Percentiles rank a stretch among this genome's conserved stretches.
These are phyloP conservation scores for Fistulifera solaris DNA, from an alignment of 108 stramenopile genomes.

Conservation along the genomic window DNA sequence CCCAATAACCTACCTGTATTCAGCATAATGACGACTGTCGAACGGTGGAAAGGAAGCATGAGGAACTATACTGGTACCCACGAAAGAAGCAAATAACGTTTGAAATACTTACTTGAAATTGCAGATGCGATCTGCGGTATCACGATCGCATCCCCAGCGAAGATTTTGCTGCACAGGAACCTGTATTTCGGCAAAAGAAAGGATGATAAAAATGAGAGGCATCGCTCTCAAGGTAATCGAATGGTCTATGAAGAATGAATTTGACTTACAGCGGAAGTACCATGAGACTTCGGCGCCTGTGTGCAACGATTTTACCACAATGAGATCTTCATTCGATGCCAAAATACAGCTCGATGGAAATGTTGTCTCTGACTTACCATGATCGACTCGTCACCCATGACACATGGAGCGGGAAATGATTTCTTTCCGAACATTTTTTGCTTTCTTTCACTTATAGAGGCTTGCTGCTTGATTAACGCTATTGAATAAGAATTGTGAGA, in stretches of 20 bases:
- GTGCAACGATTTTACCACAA: too few species aligned
- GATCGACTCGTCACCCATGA: slow-evolving; percentile 81
- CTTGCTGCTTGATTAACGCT: too few species aligned
- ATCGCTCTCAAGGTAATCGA: background rate
- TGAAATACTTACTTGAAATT: slow-evolving; percentile 45
- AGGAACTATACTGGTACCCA: too few species aligned
- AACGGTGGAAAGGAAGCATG: background rate
- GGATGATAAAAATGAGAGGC: background rate
- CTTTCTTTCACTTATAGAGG: background rate
- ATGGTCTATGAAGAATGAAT: background rate
- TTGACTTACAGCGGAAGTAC: slow-evolving; percentile 34
- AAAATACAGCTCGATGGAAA: too few species aligned
- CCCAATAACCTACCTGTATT: slow-evolving; percentile 17
- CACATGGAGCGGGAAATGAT: slow-evolving; percentile 50
- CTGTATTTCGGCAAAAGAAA: slow-evolving; percentile 3
- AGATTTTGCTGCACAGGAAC: slow-evolving; percentile 67
- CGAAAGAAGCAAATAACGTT: background rate
- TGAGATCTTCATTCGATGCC: too few species aligned
- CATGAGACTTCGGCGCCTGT: slow-evolving; percentile 55
- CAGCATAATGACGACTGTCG: slow-evolving; percentile 60
- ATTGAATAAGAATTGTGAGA: too few species aligned
- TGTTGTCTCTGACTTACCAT: slow-evolving; percentile 35
- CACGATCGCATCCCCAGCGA: slow-evolving; percentile 62
- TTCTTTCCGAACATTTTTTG: slow-evolving; percentile 15
- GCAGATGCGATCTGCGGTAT: slow-evolving; percentile 80